Base-by-base conservation (phyloP, 202 grass and related monocot species). In the Panicum virgatum region DNA sequence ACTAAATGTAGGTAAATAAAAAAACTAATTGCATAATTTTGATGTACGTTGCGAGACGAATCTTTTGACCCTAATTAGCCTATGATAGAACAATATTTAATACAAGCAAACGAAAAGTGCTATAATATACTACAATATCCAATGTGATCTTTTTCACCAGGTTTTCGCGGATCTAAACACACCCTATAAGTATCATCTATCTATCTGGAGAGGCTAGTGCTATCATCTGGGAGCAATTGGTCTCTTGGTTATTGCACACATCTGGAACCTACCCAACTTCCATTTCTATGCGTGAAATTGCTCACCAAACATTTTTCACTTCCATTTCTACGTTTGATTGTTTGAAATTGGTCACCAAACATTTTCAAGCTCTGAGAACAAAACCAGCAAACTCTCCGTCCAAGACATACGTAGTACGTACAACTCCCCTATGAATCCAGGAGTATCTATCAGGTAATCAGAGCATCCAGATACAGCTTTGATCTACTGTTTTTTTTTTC, bases 191-290 rank as follows among this genome's bases (percentile, higher is more conserved):
- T 42, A 12, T n/a, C 32, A 34, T 34, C 32, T 34, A 34, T 34
- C 32, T 12, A 57, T 76, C 82, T 60, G 73, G n/a, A n/a, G n/a
- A 66, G 59, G 18, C 83, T 86, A 68, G 78, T 37, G 23, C 73
- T 46, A 73, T 72, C 39, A 78, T 66, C 29, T 50, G 25, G 43
- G 73, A 78, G 42, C 51, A 62, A 78, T 62, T 66, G 57, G 34
- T 46, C 77, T 79, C 73, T 44, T 62, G 74, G 73, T 67, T 73
- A 51, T 78, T 86, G 83, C 60, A 78, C 66, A 79, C 34, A 74
- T 69, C 67, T 86, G 83, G 51, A 42, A 68, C 48, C 32, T 62
- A 78, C 58, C 51, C 44, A 16, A 59, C 46, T 25, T 66, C 62
- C n/a, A 76, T 43, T 72, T 81, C 1, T 37, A 45, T 43, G n/a